Percentiles rank a stretch among this genome's conserved stretches.
These are phyloP conservation scores for Aspergillus candidus DNA, from an alignment of 2,329 filamentous ascomycete species.

Conservation along the genomic window DNA sequence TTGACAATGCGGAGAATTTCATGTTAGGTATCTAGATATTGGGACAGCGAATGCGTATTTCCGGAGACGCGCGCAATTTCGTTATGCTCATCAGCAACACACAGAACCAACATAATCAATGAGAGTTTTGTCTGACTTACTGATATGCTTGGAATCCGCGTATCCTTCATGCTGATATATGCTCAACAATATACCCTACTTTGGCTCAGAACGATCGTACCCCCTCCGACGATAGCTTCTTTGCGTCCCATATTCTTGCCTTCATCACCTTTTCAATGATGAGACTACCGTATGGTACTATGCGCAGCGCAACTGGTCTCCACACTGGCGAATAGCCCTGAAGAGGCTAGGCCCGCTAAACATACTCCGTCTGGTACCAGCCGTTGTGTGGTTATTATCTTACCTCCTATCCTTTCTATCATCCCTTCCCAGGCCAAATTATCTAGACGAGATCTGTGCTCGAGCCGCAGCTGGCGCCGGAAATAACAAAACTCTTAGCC, in stretches of 20 bases:
- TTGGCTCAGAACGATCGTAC: constrained; percentile 56
- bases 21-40: too few species aligned
- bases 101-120: background rate
- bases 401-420: constrained; percentile 25
- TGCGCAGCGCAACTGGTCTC: too few species aligned
- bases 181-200: constrained; percentile 30
- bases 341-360: constrained; percentile 21
- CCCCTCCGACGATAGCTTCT: constrained; percentile 49
- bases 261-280: constrained; percentile 55
- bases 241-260: constrained; percentile 57
- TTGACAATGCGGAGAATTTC: too few species aligned
- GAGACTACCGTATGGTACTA: constrained; percentile 43
- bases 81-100: too few species aligned
- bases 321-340: too few species aligned
- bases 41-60: too few species aligned
- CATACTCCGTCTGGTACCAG: constrained; percentile 23
- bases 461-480: constrained; percentile 50
- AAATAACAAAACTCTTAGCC: constrained; percentile 48
- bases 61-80: too few species aligned
- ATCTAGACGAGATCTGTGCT: constrained; percentile 54
- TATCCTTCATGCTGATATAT: constrained; percentile 49
- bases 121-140: background rate
- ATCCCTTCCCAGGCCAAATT: constrained; percentile 43
- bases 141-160: background rate
- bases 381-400: constrained; percentile 26